Percentiles rank a stretch among this genome's conserved stretches.
Evolutionary conservation across 2,329 filamentous ascomycete genomes (phyloP).

Genomic region (Diplodia intermedia): DNA sequence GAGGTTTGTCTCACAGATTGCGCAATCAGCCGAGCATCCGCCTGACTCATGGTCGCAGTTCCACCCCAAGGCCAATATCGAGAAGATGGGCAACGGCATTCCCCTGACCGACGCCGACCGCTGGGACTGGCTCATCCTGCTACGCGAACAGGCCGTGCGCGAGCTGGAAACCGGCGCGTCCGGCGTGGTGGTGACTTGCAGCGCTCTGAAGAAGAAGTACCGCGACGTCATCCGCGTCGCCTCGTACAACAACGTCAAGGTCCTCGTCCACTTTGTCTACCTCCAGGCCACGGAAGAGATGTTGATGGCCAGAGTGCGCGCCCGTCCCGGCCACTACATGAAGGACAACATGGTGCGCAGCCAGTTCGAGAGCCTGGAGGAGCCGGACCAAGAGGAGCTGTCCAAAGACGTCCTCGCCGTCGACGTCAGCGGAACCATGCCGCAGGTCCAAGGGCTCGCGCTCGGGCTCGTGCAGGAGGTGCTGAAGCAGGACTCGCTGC

Average conservation of each 20-base stretch:
- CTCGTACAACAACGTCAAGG: slow-evolving; percentile 53
- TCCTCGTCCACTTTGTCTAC: slow-evolving; percentile 85
- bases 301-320: slow-evolving; percentile 75
- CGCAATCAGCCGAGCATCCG: slow-evolving; percentile 8
- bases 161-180: slow-evolving; percentile 46
- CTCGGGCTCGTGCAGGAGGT: slow-evolving; percentile 48
- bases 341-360: slow-evolving; percentile 93
- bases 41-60: slow-evolving; percentile 45
- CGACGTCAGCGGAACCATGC: slow-evolving; percentile 52
- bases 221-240: slow-evolving; percentile 70
- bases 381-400: slow-evolving; percentile 72
- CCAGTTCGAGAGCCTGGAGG: slow-evolving; percentile 88
- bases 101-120: slow-evolving; percentile 91
- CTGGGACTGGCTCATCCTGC: slow-evolving; percentile 86
- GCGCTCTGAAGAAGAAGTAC: slow-evolving; percentile 95
- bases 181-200: slow-evolving; percentile 93
- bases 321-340: slow-evolving; percentile 90
- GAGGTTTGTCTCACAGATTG: slow-evolving; percentile 48
- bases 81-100: slow-evolving; percentile 86
- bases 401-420: slow-evolving; percentile 55
- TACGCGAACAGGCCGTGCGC: slow-evolving; percentile 54
- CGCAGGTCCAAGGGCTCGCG: slow-evolving; percentile 52
- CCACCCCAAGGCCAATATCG: slow-evolving; percentile 60
- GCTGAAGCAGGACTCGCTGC: slow-evolving; percentile 37
- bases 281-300: slow-evolving; percentile 78